Conservation (phyloP, 2,329 filamentous ascomycete species). For the Epichloe hybrida region DNA sequence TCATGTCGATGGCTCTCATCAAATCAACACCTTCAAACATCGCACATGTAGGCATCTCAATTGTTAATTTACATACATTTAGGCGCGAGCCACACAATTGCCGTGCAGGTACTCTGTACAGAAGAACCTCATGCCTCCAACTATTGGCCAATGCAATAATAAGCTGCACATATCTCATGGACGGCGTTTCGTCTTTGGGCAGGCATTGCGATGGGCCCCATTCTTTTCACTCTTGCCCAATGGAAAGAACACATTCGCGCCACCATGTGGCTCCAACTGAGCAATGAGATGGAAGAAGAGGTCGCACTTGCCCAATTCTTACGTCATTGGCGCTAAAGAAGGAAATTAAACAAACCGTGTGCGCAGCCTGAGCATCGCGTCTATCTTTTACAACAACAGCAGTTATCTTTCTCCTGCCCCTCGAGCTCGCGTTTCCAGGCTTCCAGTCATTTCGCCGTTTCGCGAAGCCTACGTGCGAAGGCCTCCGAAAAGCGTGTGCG, state of each 20-base stretch:
- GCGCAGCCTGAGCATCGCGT: not conserved
- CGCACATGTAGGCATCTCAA: too few relatives aligned
- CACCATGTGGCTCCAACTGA: not conserved
- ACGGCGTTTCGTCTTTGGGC: too few relatives aligned
- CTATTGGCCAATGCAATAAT: too few relatives aligned
- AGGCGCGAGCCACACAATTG: too few relatives aligned
- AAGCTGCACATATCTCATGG: too few relatives aligned
- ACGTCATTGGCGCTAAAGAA: not conserved
- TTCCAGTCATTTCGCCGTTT: not conserved
- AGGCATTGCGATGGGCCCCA: not conserved
- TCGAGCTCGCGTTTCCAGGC: not conserved
- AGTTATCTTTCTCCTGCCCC: not conserved
- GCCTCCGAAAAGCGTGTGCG: not conserved
- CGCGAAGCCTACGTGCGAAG: too few relatives aligned
- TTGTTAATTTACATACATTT: too few relatives aligned
- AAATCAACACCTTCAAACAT: too few relatives aligned
- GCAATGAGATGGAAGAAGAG: not conserved
- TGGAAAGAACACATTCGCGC: not conserved
- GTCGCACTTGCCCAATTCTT: not conserved
- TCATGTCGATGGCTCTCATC: too few relatives aligned
- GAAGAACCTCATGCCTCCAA: too few relatives aligned
- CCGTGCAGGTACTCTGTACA: too few relatives aligned
- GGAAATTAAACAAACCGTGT: not conserved
- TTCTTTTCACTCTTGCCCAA: not conserved
- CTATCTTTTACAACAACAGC: not conserved